phyloP scores from a whole-genome alignment of 2,329 filamentous ascomycete species.

The Cercospora sojina region DNA sequence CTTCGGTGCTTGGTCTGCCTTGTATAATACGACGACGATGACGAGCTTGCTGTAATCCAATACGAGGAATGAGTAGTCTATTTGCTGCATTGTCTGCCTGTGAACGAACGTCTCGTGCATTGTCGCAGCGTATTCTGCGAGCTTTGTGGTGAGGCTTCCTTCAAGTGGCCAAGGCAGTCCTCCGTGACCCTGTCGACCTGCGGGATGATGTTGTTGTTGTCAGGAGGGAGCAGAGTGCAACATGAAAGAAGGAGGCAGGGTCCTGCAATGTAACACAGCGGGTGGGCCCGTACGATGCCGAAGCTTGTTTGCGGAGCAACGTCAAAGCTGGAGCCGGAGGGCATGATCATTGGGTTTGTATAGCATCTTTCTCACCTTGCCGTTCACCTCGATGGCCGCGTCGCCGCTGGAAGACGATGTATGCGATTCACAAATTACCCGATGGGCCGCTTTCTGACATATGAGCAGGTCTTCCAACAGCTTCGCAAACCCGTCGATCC shows the following conservation, averaged over 20 bases:
- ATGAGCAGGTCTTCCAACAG: constrained; percentile 57
- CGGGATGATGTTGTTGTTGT: background rate
- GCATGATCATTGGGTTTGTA: background rate
- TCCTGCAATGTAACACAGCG: no score
- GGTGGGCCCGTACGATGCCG: no score
- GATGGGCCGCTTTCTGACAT: background rate
- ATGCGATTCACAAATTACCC: background rate
- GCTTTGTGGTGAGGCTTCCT: no score
- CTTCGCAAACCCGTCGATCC: constrained; percentile 60
- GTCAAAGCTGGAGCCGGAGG: background rate
- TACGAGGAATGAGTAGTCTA: background rate
- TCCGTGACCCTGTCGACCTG: no score
- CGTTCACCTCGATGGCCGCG: constrained; percentile 11
- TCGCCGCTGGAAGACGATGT: constrained; percentile 12
- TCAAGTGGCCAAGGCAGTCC: no score
- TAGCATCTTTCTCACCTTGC: background rate
- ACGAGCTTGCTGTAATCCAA: background rate
- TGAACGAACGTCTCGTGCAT: background rate
- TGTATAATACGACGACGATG: background rate
- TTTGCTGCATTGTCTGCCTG: background rate
- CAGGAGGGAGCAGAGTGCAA: background rate
- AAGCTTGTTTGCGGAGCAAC: background rate
- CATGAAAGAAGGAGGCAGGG: no score
- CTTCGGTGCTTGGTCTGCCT: background rate
- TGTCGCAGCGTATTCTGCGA: no score